Evolutionary conservation across 2,329 filamentous ascomycete species (phyloP), one percentile per base, ranked within the genome.

Genomic region (Colletotrichum karsti): DNA sequence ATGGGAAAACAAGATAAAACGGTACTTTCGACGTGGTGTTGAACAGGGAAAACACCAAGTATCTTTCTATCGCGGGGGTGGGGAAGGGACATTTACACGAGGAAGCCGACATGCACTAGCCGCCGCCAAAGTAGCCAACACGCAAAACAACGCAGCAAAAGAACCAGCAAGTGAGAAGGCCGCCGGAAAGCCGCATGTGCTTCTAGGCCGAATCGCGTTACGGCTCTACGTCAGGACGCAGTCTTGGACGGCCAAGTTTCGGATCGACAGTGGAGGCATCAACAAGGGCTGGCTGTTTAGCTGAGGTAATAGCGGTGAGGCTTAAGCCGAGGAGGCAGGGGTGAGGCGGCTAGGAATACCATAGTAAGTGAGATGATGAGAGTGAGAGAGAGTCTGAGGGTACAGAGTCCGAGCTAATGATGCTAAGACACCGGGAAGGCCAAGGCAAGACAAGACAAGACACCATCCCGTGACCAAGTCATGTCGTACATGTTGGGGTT

Each of bases 231-330:
- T 62, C 58, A 58, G 42, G 39, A 7, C 15, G 48, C 57, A 48
- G 56, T 30, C 28, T 26, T 26, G 46, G 44, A 30, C 62, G 46
- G 56, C 62, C 39, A 54, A 48, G 62, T 61, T 61, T 65, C 62
- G 56, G 37, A 54, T 54, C 39, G 46, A 37, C 56, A 46, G 62
- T 54, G 46, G 62, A 65, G 39, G 13, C 15, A 12, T 3, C 22
- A 26, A 12, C 10, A 37, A 37, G 44, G 30, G 12, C 7, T 24
- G 28, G 46, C 30, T 41, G 22, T 51, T 33, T 37, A 51, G 53
- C 54, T 64, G 42, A 64, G 61, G 61, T 64, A 64, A 44, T 44
- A 41, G 62, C 46, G 56, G 63, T 65, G 63, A 65, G 63, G 35
- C 51, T 57, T 42, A n/a, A 22, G 44, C 44, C 35, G 46, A 54